Evolutionary conservation across 495 filamentous ascomycete genomes (phyloP), one percentile per base, ranked within the genome.

Genomic region (Tirmania nivea): DNA sequence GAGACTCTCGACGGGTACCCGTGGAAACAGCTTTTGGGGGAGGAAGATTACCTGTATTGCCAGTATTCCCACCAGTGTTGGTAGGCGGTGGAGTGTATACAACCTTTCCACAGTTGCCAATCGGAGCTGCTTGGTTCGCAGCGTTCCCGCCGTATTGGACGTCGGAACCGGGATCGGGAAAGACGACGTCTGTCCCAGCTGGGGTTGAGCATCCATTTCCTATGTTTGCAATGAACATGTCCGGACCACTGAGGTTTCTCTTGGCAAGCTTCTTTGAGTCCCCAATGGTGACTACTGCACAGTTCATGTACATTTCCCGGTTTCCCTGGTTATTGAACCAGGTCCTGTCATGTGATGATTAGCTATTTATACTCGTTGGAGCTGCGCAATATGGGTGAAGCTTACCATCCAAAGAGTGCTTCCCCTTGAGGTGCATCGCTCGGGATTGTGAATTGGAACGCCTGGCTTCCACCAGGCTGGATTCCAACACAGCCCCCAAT

Each of bases 291-390:
- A 81, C 71, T 49, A 76, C 73, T 5, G 77, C 77, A 55, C 79
- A 83, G 69, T 81, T 79, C 79, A 80, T 81, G 68, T 81, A 82
- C 73, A 81, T 76, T 59, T 83, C 79, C 10, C 79, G 72, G 62
- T 82, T 80, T 36, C 79, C 79, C 53, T 80, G 61, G 51, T 78
- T 77, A 68, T 83, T 83, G 66, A 80, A 80, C 79, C 79, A 83
- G 16, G 75, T 76, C 78, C 78, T 81, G 10, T 52, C 25, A n/a
- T n/a, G 14, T 47, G 14, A 47, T 19, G 42, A 8, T 47, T 47
- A 47, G 42, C 42, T 19, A 2, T n/a, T 47, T 47, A 3, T 47
- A n/a, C 9, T 47, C 42, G 9, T 14, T 3, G 42, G 42, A 47
- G n/a, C 21, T 31, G 4, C 39, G 4, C 14, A 8, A 3, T 45